Evolutionary conservation across 2,329 filamentous ascomycete species (phyloP).

Genomic region (Aspergillus neotritici): DNA sequence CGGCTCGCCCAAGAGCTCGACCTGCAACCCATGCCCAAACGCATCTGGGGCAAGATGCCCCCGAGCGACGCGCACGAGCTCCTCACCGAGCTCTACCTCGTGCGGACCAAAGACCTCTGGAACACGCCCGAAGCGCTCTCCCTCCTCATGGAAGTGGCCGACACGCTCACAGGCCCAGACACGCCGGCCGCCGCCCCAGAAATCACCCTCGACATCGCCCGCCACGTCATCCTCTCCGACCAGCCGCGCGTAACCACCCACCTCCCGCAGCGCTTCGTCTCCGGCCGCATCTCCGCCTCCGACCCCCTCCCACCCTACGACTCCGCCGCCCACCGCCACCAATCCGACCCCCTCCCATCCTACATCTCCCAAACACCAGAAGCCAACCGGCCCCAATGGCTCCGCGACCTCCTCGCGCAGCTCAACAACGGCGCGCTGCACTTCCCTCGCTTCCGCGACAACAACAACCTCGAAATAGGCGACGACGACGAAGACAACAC

Average conservation of each 20-base stretch:
- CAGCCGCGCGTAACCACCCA: slow-evolving; percentile 64
- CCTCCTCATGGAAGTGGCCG: slow-evolving; percentile 65
- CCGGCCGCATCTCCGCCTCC: slow-evolving; percentile 64
- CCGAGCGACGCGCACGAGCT: slow-evolving; percentile 61
- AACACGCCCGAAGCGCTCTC: slow-evolving; percentile 66
- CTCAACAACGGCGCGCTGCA: slow-evolving; percentile 28
- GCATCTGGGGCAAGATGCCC: slow-evolving; percentile 74
- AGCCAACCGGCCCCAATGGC: slow-evolving; percentile 29
- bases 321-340: slow-evolving; percentile 32
- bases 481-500: too few species aligned
- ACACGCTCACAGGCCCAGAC: slow-evolving; percentile 45
- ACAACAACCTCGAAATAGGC: slow-evolving; percentile 15
- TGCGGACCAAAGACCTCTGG: slow-evolving; percentile 77
- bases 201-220: slow-evolving; percentile 56
- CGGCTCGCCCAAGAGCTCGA: slow-evolving; percentile 74
- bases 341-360: slow-evolving; percentile 29
- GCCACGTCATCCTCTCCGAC: slow-evolving; percentile 74
- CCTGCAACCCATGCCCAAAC: slow-evolving; percentile 67
- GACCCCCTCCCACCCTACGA: slow-evolving; percentile 72
- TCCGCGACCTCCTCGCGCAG: slow-evolving; percentile 32
- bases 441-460: slow-evolving; percentile 20
- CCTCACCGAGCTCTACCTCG: slow-evolving; percentile 68
- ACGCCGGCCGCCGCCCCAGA: slow-evolving; percentile 40
- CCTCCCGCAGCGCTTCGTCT: slow-evolving; percentile 61
- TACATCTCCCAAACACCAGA: slow-evolving; percentile 30